Evolutionary conservation across 257 asterid genomes (phyloP).

Genomic region (Solanum gandarillasii): DNA sequence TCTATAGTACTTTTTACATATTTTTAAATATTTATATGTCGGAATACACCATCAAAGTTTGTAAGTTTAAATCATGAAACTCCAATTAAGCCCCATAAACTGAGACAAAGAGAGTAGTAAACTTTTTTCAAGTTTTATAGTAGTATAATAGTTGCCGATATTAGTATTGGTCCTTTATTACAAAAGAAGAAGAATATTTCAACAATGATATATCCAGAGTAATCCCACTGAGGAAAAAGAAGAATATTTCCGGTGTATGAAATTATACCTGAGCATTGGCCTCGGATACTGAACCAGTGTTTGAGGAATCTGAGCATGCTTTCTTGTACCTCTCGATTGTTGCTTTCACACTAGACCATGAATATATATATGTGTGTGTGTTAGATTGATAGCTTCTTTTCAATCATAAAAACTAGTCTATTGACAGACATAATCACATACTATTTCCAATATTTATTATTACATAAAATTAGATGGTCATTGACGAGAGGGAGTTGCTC

Average conservation of each 20-base stretch:
- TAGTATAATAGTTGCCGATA: background rate
- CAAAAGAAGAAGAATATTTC: background rate
- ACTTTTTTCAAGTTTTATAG: background rate
- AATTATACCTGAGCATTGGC: constrained; percentile 74
- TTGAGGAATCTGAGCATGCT: constrained; percentile 68
- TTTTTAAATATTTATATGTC: too few relatives aligned
- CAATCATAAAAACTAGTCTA: background rate
- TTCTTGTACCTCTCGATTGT: constrained; percentile 95
- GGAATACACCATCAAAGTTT: background rate
- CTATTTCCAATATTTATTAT: background rate
- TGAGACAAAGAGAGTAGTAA: background rate
- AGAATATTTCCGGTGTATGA: background rate
- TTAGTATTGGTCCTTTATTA: background rate
- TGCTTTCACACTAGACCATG: constrained; percentile 63
- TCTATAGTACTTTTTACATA: too few relatives aligned
- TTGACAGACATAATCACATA: background rate
- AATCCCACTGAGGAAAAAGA: background rate
- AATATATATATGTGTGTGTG: background rate
- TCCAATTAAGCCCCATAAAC: background rate
- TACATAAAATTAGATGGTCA: background rate
- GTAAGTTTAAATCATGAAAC: background rate
- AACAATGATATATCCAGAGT: background rate
- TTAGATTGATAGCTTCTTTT: background rate
- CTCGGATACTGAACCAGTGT: constrained; percentile 63
- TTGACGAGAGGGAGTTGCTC: too few relatives aligned